phyloP scores from a whole-genome alignment of 2,329 filamentous ascomycete species.

The Talaromyces sp. region DNA sequence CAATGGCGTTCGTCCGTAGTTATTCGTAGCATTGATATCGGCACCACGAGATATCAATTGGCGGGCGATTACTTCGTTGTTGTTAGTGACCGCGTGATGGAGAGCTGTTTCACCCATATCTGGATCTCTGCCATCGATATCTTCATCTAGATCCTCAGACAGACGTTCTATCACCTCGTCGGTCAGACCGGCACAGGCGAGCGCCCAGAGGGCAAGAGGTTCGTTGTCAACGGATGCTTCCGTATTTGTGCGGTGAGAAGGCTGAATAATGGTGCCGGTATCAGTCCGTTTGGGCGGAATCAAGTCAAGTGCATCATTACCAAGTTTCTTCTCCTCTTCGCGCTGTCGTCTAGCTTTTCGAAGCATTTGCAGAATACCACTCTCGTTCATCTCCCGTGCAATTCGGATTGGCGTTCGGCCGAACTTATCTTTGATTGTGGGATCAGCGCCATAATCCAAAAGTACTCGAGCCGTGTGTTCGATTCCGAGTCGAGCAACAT shows the following conservation, averaged over 20 bases:
- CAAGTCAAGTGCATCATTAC: background rate
- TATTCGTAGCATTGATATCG: background rate
- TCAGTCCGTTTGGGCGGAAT: background rate
- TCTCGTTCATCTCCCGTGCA: background rate
- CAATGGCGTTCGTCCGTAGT: conserved; percentile 1
- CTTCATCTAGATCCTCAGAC: background rate
- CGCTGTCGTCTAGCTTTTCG: background rate
- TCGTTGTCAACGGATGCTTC: background rate
- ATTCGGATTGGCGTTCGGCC: background rate
- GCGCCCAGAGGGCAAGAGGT: background rate
- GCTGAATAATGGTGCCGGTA: background rate
- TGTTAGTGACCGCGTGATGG: background rate
- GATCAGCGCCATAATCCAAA: background rate
- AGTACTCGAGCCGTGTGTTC: background rate
- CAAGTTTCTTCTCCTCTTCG: background rate
- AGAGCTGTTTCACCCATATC: conserved; percentile 2
- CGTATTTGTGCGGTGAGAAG: background rate
- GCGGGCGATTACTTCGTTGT: background rate
- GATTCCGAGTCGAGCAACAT: background rate
- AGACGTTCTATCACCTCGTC: background rate
- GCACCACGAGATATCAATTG: background rate
- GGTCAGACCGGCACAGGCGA: background rate
- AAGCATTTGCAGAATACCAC: background rate
- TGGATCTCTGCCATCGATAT: background rate
- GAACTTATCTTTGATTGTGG: background rate